A percentile compares a stretch with the other conserved stretches of the same genome.
Evolutionary conservation across 106 monocot genomes (phyloP).

Genomic region (Phalaenopsis aphrodite): DNA sequence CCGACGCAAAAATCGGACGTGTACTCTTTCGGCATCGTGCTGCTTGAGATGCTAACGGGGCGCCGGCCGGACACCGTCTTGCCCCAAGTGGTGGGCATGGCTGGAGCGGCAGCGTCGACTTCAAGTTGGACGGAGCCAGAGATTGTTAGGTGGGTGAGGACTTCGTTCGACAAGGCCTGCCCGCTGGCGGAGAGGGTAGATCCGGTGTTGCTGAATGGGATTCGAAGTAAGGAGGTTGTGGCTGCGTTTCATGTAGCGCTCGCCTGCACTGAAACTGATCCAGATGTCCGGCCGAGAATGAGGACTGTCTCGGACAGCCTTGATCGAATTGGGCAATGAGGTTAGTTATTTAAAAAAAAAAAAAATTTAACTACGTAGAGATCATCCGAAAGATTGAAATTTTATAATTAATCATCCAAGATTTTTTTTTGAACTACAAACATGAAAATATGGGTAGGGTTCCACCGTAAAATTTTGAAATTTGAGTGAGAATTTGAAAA

Average conservation of each 20-base stretch:
- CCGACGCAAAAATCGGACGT: constrained; percentile 83
- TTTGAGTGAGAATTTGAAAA: too few relatives aligned
- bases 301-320: constrained; percentile 60
- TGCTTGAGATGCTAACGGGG: constrained; percentile 77
- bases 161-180: constrained; percentile 46
- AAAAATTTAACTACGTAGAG: too few relatives aligned
- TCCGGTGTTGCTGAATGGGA: constrained; percentile 28
- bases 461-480: too few relatives aligned
- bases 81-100: not conserved
- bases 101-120: constrained; percentile 14
- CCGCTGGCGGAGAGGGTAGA: constrained; percentile 70
- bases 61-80: constrained; percentile 28
- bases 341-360: not conserved
- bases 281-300: constrained; percentile 74
- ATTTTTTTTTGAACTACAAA: too few relatives aligned
- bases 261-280: constrained; percentile 66
- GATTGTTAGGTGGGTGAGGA: constrained; percentile 64
- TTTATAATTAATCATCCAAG: too few relatives aligned
- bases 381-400: too few relatives aligned
- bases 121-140: constrained; percentile 23
- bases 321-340: constrained; percentile 31
- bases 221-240: constrained; percentile 38
- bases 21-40: constrained; percentile 68
- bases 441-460: too few relatives aligned
- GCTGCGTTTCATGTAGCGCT: constrained; percentile 54